Percentiles rank a stretch among this genome's conserved stretches.
These are phyloP conservation scores for Trametes hirsuta DNA, from an alignment of 1,284 basidiomycete genomes.

Conservation along the genomic window DNA sequence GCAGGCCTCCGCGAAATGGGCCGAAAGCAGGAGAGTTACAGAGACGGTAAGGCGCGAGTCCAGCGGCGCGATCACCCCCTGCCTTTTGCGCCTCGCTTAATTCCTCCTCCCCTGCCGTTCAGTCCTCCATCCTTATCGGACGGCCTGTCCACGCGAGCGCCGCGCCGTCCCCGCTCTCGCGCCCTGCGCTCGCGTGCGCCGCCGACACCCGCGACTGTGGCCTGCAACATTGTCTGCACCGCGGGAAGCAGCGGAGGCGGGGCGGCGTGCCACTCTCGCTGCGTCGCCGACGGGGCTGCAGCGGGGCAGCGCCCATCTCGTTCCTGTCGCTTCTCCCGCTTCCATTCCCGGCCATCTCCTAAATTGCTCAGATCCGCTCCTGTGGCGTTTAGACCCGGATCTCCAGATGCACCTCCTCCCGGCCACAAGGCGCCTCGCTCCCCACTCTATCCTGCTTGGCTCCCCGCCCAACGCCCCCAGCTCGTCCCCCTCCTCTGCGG, in stretches of 20 bases:
- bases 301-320: background rate
- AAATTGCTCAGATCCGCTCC: constrained; percentile 18
- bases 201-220: background rate
- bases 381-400: constrained; percentile 12
- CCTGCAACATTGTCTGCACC: no score
- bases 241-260: no score
- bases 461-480: no score
- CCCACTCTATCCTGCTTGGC: no score
- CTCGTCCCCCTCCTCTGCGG: no score
- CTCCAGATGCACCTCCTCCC: constrained; percentile 1
- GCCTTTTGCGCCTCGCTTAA: constrained; percentile 19
- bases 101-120: background rate
- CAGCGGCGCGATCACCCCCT: constrained; percentile 19
- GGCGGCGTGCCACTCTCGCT: background rate
- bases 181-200: background rate
- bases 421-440: background rate
- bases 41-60: constrained; percentile 5
- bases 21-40: constrained; percentile 5
- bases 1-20: background rate
- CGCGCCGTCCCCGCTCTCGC: background rate
- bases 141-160: background rate
- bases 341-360: constrained; percentile 9
- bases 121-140: background rate
- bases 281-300: background rate
- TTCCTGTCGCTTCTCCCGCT: constrained; percentile 5